Evolutionary conservation across 768 basidiomycete species (phyloP), one percentile per base, ranked within the genome.

Genomic region (Chalciporus sphaerocephalus): DNA sequence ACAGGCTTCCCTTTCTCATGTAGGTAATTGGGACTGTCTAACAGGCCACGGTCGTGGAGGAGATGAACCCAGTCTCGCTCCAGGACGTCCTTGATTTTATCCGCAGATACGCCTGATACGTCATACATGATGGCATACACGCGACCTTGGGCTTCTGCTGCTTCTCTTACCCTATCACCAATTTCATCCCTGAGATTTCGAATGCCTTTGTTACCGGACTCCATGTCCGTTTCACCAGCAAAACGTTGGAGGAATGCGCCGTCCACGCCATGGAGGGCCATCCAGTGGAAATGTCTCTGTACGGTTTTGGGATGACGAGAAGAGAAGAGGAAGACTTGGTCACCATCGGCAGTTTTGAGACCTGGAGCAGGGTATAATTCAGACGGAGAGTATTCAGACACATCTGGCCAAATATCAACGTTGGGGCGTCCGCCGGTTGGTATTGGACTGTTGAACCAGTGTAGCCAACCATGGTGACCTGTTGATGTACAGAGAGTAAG

Each of bases 61-160:
- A 92, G 80, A 59, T 90, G 86, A 5, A 64, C 55, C 84, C 87
- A 89, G 62, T 92, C 90, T 36, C 74, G 73, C 53, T 85, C 76
- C 13, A 92, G 63, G 35, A 88, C 71, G 7, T 67, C 67, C 42
- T 78, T 79, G n/a, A 92, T 75, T 43, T 80, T 79, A 44, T 84
- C 79, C 6, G 83, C 71, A 18, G 83, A 67, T n/a, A 91, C 81
- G 16, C 87, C 85, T 8, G 86, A 78, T 3, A 92, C 81, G 61
- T 92, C 88, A 59, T 92, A 91, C 90, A 92, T 92, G 51, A 91
- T 85, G 10, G 89, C 84, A 63, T 81, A 92, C 5, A 88, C 87
- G 38, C 90, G 70, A 1, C 85, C 87, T 55, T 91, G 85, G 38
- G 74, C 73, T 69, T 92, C 90, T 2, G 88, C 87, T 15, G 87